A percentile compares a stretch with the other conserved stretches of the same genome.
Evolutionary conservation across 2,329 filamentous ascomycete species (phyloP).

Genomic region (Colletotrichum sp.): DNA sequence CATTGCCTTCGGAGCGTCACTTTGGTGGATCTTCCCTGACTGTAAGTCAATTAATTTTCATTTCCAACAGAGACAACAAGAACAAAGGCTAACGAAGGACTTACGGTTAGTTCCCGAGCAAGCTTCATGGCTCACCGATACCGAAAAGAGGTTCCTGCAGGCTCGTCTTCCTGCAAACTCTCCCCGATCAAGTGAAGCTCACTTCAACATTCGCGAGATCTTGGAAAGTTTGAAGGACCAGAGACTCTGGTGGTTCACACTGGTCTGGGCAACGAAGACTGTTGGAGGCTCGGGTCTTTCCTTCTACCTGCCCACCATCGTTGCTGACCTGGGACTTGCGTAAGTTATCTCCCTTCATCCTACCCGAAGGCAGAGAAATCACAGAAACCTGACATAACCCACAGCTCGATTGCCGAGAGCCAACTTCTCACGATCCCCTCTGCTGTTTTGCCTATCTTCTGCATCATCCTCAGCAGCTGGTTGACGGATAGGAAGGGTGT

Average conservation of each 20-base stretch:
- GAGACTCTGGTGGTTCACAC: not conserved
- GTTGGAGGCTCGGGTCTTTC: slow-evolving; percentile 48
- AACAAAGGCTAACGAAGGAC: not conserved
- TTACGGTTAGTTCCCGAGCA: not conserved
- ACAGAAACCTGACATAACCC: not conserved
- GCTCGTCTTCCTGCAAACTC: not conserved
- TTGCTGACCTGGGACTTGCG: slow-evolving; percentile 28
- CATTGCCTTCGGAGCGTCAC: not conserved
- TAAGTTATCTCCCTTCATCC: slow-evolving; percentile 24
- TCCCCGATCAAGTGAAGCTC: not conserved
- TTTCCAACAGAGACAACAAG: not conserved
- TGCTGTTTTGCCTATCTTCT: not conserved
- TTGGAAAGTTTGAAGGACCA: not conserved
- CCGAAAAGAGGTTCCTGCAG: not conserved
- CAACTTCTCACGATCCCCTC: not conserved
- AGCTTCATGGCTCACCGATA: not conserved
- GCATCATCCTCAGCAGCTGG: not conserved
- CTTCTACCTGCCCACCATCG: slow-evolving; percentile 19
- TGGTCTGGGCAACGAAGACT: not conserved
- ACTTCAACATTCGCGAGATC: not conserved
- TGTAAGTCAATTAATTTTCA: not conserved
- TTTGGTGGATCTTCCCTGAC: not conserved
- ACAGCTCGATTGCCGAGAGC: not conserved
- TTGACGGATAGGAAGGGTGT: not conserved
- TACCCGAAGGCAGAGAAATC: not conserved